phyloP scores from a whole-genome alignment of 2,329 filamentous ascomycete genomes.

The Aspergillus aculeatinus region DNA sequence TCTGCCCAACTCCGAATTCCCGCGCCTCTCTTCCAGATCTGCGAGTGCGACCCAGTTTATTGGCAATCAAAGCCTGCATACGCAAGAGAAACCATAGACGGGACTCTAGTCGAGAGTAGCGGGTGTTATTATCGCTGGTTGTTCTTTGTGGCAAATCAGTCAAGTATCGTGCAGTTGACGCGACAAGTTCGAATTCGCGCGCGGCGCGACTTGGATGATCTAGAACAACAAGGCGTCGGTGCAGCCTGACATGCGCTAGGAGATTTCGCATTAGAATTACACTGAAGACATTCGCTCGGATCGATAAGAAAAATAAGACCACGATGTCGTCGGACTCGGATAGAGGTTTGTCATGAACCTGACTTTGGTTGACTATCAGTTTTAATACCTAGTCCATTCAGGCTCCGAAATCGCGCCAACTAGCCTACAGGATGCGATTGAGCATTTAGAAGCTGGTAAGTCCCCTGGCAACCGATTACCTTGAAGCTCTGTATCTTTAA shows the following conservation, averaged over 20 bases:
- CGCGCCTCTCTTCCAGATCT: not conserved
- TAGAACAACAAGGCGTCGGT: not conserved
- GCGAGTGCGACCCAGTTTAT: not conserved
- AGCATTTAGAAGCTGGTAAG: slow-evolving; percentile 41
- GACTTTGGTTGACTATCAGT: not conserved
- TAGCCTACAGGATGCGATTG: slow-evolving; percentile 34
- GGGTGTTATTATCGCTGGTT: not conserved
- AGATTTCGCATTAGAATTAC: too few relatives aligned
- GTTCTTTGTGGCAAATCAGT: not conserved
- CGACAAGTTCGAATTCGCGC: slow-evolving; percentile 10
- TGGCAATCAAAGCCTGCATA: not conserved
- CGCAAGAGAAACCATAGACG: not conserved
- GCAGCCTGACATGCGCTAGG: not conserved
- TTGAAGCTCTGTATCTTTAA: not conserved
- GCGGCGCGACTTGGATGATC: not conserved
- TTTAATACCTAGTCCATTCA: slow-evolving; percentile 8
- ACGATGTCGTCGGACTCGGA: slow-evolving; percentile 22
- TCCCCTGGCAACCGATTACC: not conserved
- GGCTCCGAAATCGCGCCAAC: slow-evolving; percentile 19
- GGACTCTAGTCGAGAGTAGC: not conserved
- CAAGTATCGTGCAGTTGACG: not conserved
- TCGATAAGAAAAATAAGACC: not conserved
- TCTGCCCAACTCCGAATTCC: not conserved
- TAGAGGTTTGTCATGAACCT: slow-evolving; percentile 17
- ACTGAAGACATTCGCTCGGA: not conserved